Evolutionary conservation across 257 asterid species (phyloP).

Genomic region (Petrea volubilis): DNA sequence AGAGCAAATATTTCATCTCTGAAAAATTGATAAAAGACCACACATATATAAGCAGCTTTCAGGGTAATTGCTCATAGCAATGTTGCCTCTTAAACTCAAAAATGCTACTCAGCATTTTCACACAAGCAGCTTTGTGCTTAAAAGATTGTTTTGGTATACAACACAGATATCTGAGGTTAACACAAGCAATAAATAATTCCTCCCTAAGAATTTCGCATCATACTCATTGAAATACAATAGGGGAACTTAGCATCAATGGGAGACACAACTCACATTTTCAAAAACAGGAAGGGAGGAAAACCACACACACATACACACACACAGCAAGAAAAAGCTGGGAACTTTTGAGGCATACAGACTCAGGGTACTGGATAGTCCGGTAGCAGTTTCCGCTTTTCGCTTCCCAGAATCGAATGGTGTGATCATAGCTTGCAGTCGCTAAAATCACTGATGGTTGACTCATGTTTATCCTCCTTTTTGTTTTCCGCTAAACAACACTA

Average conservation of each 20-base stretch:
- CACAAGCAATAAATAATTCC: not conserved
- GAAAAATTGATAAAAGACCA: not conserved
- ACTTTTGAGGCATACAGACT: slow-evolving; percentile 55
- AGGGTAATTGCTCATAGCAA: not conserved
- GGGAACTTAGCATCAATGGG: no score
- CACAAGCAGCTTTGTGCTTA: not conserved
- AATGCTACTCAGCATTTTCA: not conserved
- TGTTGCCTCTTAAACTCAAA: not conserved
- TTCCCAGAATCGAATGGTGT: slow-evolving; percentile 96
- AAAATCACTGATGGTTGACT: slow-evolving; percentile 90
- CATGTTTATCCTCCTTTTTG: slow-evolving; percentile 39
- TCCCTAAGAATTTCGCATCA: not conserved
- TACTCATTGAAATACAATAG: not conserved
- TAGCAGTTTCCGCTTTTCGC: slow-evolving; percentile 91
- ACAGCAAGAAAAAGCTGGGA: not conserved
- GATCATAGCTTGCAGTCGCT: slow-evolving; percentile 98
- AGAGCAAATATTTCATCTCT: not conserved
- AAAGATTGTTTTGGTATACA: not conserved
- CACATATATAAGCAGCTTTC: not conserved
- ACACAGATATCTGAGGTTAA: not conserved
- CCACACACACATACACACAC: no score
- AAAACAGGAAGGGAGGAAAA: not conserved
- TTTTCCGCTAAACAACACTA: slow-evolving; percentile 6
- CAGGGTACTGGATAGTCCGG: slow-evolving; percentile 92
- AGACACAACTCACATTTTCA: no score